phyloP scores from a whole-genome alignment of 148 eudicot genomes.

The Simmondsia chinensis region DNA sequence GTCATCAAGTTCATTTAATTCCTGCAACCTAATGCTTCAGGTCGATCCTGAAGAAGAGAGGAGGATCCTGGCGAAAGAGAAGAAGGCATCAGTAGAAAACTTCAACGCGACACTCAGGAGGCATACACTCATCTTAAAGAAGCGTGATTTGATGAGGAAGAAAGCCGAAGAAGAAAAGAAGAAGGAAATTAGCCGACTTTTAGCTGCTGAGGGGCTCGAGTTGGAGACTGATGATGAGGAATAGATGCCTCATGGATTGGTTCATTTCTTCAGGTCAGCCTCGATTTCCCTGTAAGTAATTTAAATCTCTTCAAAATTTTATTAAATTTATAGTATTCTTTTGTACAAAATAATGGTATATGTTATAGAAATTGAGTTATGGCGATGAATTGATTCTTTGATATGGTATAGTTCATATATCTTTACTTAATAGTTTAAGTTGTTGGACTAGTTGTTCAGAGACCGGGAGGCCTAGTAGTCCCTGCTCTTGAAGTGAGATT shows the following conservation, averaged over 20 bases:
- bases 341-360: too few species aligned
- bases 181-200: conserved; percentile 52
- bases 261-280: not conserved
- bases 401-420: too few species aligned
- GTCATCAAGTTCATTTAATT: too few species aligned
- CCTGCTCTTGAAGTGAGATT: too few species aligned
- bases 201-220: conserved; percentile 93
- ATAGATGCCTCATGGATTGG: not conserved
- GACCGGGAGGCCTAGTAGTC: too few species aligned
- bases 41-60: conserved; percentile 93
- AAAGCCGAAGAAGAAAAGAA: conserved; percentile 82
- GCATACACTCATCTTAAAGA: conserved; percentile 81
- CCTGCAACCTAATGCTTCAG: too few species aligned
- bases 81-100: conserved; percentile 71
- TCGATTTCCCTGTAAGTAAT: conserved; percentile 2
- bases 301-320: too few species aligned
- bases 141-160: conserved; percentile 76
- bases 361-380: too few species aligned
- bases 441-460: too few species aligned
- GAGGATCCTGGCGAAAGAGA: conserved; percentile 71
- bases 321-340: conserved; percentile 3
- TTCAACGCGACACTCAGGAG: conserved; percentile 60
- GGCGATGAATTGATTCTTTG: too few species aligned
- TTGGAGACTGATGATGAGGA: conserved; percentile 61
- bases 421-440: too few species aligned